phyloP scores from a whole-genome alignment of 164 flowering plant species.

The Buxus sempervirens region DNA sequence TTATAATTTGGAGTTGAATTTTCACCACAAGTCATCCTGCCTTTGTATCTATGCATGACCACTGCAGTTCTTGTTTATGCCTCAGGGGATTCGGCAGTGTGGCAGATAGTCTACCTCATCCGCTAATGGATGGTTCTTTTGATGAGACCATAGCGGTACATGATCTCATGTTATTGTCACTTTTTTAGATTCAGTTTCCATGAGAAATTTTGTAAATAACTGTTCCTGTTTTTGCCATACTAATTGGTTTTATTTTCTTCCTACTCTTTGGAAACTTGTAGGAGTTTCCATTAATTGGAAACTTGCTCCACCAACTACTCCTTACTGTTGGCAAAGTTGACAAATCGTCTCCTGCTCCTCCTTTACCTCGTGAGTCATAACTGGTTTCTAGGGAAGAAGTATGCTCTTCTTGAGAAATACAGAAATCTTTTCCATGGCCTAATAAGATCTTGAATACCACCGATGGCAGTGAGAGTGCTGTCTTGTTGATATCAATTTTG shows the following conservation, averaged over 20 bases:
- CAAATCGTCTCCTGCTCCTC: not conserved
- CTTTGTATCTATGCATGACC: not conserved
- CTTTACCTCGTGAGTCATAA: not conserved
- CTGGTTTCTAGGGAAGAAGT: not conserved
- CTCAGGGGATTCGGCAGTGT: conserved; percentile 32
- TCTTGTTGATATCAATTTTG: too few relatives aligned
- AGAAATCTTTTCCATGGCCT: not conserved
- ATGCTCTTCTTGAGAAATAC: not conserved
- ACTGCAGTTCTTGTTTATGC: not conserved
- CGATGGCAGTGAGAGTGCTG: too few relatives aligned
- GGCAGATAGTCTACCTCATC: conserved; percentile 21
- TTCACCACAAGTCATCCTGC: not conserved
- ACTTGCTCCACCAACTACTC: conserved; percentile 27
- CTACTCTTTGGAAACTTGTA: conserved; percentile 11
- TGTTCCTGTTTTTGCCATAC: not conserved
- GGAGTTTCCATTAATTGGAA: conserved; percentile 37
- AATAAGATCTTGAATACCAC: not conserved
- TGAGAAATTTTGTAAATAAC: not conserved
- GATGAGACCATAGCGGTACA: conserved; percentile 25
- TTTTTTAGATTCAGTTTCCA: not conserved
- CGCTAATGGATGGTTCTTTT: conserved; percentile 27
- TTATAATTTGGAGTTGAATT: not conserved
- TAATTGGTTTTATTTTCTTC: not conserved
- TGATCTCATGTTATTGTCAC: not conserved
- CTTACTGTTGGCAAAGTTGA: conserved; percentile 20